These are phyloP conservation scores for Phytopythium kandeliae DNA, from an alignment of 352 stramenopile genomes.

Conservation along the genomic window DNA sequence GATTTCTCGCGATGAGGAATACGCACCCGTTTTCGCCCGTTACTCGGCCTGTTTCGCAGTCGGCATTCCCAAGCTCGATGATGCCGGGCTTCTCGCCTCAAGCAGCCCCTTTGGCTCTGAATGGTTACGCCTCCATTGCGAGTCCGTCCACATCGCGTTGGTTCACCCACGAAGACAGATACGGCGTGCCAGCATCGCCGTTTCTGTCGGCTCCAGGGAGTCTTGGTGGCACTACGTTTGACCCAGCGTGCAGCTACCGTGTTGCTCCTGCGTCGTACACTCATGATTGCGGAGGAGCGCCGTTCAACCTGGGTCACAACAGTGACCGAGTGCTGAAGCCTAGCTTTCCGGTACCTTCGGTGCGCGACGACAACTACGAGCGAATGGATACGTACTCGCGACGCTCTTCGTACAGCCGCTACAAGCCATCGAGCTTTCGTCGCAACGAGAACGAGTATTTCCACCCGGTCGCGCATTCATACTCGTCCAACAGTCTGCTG, in stretches of 20 bases:
- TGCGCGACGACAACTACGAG: constrained; percentile 3
- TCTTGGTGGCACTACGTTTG: not conserved
- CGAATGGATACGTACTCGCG: constrained; percentile 2
- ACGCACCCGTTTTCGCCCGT: not conserved
- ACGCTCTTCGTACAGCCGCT: constrained; percentile 12
- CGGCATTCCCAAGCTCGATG: not conserved
- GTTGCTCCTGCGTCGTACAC: not conserved
- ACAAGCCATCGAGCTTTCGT: constrained; percentile 19
- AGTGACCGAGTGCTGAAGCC: constrained; percentile 3
- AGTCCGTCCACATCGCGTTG: constrained; percentile 1
- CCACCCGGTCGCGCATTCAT: constrained; percentile 54
- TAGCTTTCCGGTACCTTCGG: not conserved
- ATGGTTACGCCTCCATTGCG: not conserved
- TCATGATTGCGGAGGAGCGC: not conserved
- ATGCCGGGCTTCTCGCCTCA: constrained; percentile 1
- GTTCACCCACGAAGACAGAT: constrained; percentile 2
- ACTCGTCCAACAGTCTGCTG: constrained; percentile 65
- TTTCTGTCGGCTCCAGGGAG: not conserved
- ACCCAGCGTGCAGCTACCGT: not conserved
- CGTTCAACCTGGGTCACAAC: not conserved
- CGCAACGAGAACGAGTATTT: constrained; percentile 33
- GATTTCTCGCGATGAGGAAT: not conserved
- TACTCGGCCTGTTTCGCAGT: not conserved
- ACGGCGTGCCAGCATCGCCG: not conserved
- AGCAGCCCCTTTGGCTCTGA: not conserved